Evolutionary conservation across 176 grass and related monocot species (phyloP), one percentile per base, ranked within the genome.

Genomic region (Chrysopogon serrulatus): DNA sequence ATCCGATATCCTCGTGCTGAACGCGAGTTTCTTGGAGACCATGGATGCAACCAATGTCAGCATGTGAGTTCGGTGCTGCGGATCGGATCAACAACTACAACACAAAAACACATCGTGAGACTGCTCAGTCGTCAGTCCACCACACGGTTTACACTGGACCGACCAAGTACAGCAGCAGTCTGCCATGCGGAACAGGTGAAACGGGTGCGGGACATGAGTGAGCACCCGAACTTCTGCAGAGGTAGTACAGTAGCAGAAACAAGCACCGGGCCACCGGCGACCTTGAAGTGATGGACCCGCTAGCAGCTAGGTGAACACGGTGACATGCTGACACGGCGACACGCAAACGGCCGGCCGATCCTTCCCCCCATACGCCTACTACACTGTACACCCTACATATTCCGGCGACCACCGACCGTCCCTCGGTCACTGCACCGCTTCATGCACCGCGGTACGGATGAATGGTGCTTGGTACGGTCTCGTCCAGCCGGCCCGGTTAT

Each of bases 21-120:
- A 57, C 34, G 78, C 71, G 71, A 73, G 57, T 63, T 80, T 79
- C 8, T 33, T 7, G 19, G 69, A 74, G 68, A 74, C 75, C 14
- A 74, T 5, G 65, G 5, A 60, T 77, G 24, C 7, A 57, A n/a
- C n/a, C n/a, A n/a, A n/a, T n/a, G n/a, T n/a, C 5, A 1, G 5
- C 19, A 34, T 18, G 31, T 39, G 76, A n/a, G n/a, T n/a, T n/a
- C 54, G 11, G 32, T 32, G 48, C 48, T 51, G 16, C 14, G 18
- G 48, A 51, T 51, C 47, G 57, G 33, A 21, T 24, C 68, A 2
- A 63, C 41, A 23, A 14, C n/a, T n/a, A n/a, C n/a, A n/a, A n/a
- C n/a, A n/a, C 21, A n/a, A 26, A 17, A 23, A 32, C 10, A 3
- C 26, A 30, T 6, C 19, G 24, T 59, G 14, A 28, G n/a, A 24